phyloP scores from a whole-genome alignment of 805 yeast species.

The Lipomyces yamadae region DNA sequence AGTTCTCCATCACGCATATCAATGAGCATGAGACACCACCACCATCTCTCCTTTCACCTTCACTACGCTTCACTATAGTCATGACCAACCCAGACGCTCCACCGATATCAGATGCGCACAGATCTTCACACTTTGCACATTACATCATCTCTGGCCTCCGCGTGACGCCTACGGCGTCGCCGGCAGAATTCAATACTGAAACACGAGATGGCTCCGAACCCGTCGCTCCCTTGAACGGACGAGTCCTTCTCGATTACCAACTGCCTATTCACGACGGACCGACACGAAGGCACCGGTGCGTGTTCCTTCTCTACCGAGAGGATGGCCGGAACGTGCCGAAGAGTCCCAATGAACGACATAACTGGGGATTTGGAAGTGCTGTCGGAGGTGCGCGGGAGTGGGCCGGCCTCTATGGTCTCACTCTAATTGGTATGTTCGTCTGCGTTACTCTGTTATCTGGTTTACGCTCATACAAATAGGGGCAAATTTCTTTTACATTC shows the following conservation, averaged over 20 bases:
- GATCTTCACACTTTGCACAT: constrained; percentile 21
- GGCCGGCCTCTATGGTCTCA: constrained; percentile 23
- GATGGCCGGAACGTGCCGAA: constrained; percentile 17
- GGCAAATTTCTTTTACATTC: constrained; percentile 24
- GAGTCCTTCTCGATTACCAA: constrained; percentile 8
- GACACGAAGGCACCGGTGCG: constrained; percentile 15
- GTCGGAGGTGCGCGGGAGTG: constrained; percentile 26
- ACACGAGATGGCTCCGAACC: constrained; percentile 8
- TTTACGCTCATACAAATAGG: constrained; percentile 5
- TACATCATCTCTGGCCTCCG: constrained; percentile 22
- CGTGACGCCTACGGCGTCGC: constrained; percentile 1
- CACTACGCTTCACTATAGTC: constrained; percentile 22
- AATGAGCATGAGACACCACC: constrained; percentile 22
- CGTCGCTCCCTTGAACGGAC: constrained; percentile 11
- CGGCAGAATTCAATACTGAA: constrained; percentile 10
- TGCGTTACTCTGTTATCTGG: neutral
- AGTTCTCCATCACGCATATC: constrained; percentile 26
- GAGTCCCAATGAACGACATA: constrained; percentile 16
- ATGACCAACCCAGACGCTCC: constrained; percentile 24
- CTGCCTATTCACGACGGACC: neutral
- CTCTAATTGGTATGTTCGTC: constrained; percentile 17
- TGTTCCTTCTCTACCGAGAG: constrained; percentile 23
- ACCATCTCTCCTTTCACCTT: neutral
- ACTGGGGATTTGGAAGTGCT: constrained; percentile 18
- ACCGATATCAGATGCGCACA: neutral